These are phyloP conservation scores for Incumbomyces delicatus DNA, from an alignment of 2,329 filamentous ascomycete species.

Conservation along the genomic window DNA sequence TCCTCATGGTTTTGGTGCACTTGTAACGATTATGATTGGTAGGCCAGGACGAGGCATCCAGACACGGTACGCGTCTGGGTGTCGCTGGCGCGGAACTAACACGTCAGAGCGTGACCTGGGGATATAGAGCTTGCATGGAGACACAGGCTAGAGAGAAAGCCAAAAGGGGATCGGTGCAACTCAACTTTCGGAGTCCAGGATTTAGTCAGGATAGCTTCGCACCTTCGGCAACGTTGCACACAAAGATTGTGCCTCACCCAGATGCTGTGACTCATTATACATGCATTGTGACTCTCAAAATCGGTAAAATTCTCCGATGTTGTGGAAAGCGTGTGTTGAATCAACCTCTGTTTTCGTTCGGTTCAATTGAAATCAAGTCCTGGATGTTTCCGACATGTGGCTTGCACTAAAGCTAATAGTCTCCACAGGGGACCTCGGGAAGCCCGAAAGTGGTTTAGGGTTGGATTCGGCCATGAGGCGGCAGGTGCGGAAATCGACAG, in stretches of 20 bases:
- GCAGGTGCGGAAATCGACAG: too few species aligned
- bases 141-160: not conserved
- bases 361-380: too few species aligned
- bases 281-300: not conserved
- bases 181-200: constrained; percentile 1
- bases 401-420: too few species aligned
- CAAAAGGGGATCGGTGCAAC: not conserved
- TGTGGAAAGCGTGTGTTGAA: too few species aligned
- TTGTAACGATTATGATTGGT: not conserved
- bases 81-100: constrained; percentile 3
- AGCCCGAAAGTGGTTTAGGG: too few species aligned
- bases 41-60: constrained; percentile 2
- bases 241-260: not conserved
- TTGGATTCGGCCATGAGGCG: too few species aligned
- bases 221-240: not conserved
- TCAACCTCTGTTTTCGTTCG: too few species aligned
- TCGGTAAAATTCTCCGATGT: too few species aligned
- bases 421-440: too few species aligned
- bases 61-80: constrained; percentile 3
- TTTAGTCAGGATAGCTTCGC: not conserved
- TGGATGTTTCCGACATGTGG: too few species aligned
- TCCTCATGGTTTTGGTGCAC: constrained; percentile 1
- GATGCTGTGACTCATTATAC: not conserved
- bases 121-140: constrained; percentile 5
- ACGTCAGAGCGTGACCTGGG: constrained; percentile 2